Percentiles rank a stretch among this genome's conserved stretches.
phyloP scores from a whole-genome alignment of 2,329 filamentous ascomycete species.

The Aspergillus nomiae region DNA sequence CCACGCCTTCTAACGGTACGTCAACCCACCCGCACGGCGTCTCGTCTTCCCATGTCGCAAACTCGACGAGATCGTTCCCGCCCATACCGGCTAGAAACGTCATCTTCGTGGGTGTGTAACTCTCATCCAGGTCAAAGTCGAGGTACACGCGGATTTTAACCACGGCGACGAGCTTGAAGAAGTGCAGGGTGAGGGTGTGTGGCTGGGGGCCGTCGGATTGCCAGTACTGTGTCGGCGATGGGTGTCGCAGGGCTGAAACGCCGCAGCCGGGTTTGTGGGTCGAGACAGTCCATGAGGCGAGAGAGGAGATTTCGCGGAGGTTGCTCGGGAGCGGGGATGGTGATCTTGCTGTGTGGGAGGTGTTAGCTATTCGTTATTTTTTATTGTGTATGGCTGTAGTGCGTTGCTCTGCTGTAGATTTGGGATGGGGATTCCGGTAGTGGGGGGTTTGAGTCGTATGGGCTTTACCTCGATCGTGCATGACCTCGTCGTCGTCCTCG shows the following conservation, averaged over 20 bases:
- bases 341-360: slow-evolving; percentile 30
- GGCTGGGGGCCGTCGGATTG: slow-evolving; percentile 68
- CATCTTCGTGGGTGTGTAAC: slow-evolving; percentile 94
- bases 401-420: too few relatives aligned
- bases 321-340: slow-evolving; percentile 42
- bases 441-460: too few relatives aligned
- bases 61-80: slow-evolving; percentile 87
- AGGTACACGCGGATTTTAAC: slow-evolving; percentile 61
- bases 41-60: slow-evolving; percentile 75
- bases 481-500: slow-evolving; percentile 36
- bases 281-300: slow-evolving; percentile 68
- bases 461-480: slow-evolving; percentile 36
- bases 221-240: slow-evolving; percentile 62
- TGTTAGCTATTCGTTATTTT: neutral
- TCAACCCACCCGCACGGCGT: slow-evolving; percentile 89
- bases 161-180: slow-evolving; percentile 58
- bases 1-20: slow-evolving; percentile 69
- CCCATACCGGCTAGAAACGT: slow-evolving; percentile 86
- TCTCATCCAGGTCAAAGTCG: slow-evolving; percentile 91
- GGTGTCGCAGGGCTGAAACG: slow-evolving; percentile 60
- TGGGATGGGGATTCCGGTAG: too few relatives aligned
- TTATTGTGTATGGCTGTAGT: too few relatives aligned
- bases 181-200: slow-evolving; percentile 64
- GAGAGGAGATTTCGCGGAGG: slow-evolving; percentile 64
- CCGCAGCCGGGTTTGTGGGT: slow-evolving; percentile 65